A percentile compares a stretch with the other conserved stretches of the same genome.
Conservation (phyloP, 805 yeast species). For the Phaffomyces opuntiae region DNA sequence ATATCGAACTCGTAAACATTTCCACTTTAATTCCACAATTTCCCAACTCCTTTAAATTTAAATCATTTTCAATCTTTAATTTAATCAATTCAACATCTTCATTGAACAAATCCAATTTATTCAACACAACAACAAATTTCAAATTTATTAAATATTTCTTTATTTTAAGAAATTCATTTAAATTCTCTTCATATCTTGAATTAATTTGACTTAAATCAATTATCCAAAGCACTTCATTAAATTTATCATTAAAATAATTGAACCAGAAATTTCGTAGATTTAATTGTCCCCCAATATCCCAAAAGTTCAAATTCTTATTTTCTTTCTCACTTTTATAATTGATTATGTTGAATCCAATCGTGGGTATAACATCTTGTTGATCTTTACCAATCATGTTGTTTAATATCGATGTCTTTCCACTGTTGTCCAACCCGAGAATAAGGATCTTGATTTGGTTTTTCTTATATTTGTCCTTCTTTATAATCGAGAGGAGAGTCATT, state of each 20-base stretch:
- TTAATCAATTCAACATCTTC: conserved; percentile 17
- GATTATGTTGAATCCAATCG: conserved; percentile 82
- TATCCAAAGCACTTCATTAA: conserved; percentile 79
- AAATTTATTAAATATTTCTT: conserved; percentile 52
- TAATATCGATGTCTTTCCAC: conserved; percentile 87
- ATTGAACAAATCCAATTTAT: conserved; percentile 60
- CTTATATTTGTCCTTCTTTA: conserved; percentile 74
- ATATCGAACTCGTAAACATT: conserved; percentile 1
- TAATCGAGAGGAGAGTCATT: conserved; percentile 80
- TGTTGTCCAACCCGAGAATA: conserved; percentile 79
- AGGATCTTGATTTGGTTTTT: conserved; percentile 72
- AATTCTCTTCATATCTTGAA: conserved; percentile 53
- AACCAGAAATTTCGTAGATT: conserved; percentile 87
- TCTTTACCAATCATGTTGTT: conserved; percentile 46
- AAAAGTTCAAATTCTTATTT: conserved; percentile 41
- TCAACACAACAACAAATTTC: conserved; percentile 59
- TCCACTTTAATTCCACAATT: not conserved
- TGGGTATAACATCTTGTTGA: conserved; percentile 61
- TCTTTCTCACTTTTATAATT: conserved; percentile 34
- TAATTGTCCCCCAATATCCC: conserved; percentile 93
- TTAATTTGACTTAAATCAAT: conserved; percentile 59
- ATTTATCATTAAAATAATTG: conserved; percentile 71
- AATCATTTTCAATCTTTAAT: conserved; percentile 1
- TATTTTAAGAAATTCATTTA: conserved; percentile 54
- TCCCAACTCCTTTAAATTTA: conserved; percentile 6